Evolutionary conservation across 768 basidiomycete genomes (phyloP), one percentile per base, ranked within the genome.

Genomic region (Hypholoma fasciculare): DNA sequence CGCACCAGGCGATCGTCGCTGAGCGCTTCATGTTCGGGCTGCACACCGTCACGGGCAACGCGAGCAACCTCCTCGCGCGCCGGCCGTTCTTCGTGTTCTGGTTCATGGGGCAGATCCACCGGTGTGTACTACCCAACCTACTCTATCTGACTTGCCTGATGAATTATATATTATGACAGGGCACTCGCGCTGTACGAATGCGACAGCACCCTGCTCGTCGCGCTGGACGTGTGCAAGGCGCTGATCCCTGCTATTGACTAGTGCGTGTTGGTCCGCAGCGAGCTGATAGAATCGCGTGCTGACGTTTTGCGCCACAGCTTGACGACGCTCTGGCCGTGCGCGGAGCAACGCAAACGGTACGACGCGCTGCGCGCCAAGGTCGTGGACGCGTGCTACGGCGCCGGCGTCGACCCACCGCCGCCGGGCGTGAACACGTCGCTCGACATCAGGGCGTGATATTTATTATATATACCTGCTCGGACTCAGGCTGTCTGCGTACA

Each of bases 71-170:
- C 34, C 69, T 90, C 20, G 73, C 82, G 2, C 75, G 80, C 14
- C 74, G 88, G 56, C 89, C 89, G 9, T 87, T 87, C 67, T 87
- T 84, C 66, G 76, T 84, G 20, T 88, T 88, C 68, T 90, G 87
- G 88, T 89, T 90, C 66, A 87, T 88, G 86, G 79, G 80, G 19
- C 87, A 89, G 70, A 80, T 90, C 53, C 77, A 75, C 66, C 79
- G 84, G 85, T 82, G 56, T 52, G 69, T 68, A 54, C 46, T 49
- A 23, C 23, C 23, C 23, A 2, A 23, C 23, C 23, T 23, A 4
- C 23, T 23, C 23, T 23, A 23, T 2, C 23, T 4, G 19, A 46
- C 16, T 26, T 53, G 34, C 20, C 49, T 43, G 43, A 26, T 52
- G 13, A 17, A 20, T 16, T n/a, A 14, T 52, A 38, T 8, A 19